Percentiles rank a stretch among this genome's conserved stretches.
These are phyloP conservation scores for Ambrosiella xylebori DNA, from an alignment of 2,329 filamentous ascomycete species.

Conservation along the genomic window DNA sequence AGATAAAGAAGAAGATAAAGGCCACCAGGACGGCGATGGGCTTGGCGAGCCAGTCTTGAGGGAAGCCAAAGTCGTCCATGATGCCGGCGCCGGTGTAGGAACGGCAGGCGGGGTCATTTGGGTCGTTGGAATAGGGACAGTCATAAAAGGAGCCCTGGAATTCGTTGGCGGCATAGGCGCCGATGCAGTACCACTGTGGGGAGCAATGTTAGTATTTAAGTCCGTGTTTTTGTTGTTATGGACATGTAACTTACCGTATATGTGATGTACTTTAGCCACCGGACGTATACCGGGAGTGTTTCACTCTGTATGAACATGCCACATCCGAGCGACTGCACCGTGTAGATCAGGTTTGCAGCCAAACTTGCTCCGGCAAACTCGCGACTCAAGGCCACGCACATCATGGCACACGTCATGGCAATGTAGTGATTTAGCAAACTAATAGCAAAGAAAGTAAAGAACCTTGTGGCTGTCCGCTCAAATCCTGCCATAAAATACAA, in stretches of 20 bases:
- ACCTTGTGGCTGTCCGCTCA: constrained; percentile 42
- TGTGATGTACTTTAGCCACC: constrained; percentile 56
- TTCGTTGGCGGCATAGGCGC: constrained; percentile 55
- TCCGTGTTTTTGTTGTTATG: neutral
- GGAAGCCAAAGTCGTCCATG: constrained; percentile 51
- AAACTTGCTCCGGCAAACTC: constrained; percentile 55
- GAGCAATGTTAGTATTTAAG: constrained; percentile 14
- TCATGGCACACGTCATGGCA: constrained; percentile 52
- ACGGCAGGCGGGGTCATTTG: constrained; percentile 44
- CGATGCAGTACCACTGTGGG: constrained; percentile 50
- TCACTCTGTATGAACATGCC: constrained; percentile 62
- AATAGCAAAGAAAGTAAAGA: constrained; percentile 55
- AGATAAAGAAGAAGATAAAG: constrained; percentile 46
- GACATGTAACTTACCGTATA: constrained; percentile 30
- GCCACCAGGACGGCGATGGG: constrained; percentile 46
- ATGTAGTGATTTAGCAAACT: constrained; percentile 56
- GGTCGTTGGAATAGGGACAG: constrained; percentile 47
- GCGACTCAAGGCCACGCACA: constrained; percentile 46
- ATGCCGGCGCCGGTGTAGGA: constrained; percentile 55
- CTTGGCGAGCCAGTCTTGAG: constrained; percentile 45
- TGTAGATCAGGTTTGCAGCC: constrained; percentile 56
- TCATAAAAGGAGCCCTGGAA: constrained; percentile 56
- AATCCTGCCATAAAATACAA: constrained; percentile 69
- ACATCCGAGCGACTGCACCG: constrained; percentile 55
- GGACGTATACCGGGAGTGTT: constrained; percentile 58